Percentiles rank a stretch among this genome's conserved stretches.
These are phyloP conservation scores for Fusarium nodosum DNA, from an alignment of 2,329 filamentous ascomycete genomes.

Conservation along the genomic window DNA sequence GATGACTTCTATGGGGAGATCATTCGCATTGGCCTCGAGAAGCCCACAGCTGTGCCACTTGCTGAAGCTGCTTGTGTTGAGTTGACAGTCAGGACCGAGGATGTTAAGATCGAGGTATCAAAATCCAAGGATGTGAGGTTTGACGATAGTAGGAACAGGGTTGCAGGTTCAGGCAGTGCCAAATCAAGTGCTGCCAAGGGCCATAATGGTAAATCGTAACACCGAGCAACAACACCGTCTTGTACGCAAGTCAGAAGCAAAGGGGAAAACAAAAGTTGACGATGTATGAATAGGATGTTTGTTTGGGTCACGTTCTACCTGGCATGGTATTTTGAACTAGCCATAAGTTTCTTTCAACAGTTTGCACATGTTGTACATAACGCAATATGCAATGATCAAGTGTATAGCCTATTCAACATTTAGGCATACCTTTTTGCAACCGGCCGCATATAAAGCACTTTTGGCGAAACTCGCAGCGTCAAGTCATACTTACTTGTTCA, in stretches of 20 bases:
- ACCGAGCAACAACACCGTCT: background rate
- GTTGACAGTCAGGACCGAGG: slow-evolving; percentile 51
- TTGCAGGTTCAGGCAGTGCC: slow-evolving; percentile 4
- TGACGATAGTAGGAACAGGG: slow-evolving; percentile 29
- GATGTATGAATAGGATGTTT: slow-evolving; percentile 4
- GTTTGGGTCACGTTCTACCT: background rate
- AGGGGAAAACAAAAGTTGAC: background rate
- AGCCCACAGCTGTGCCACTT: slow-evolving; percentile 79
- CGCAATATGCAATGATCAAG: slow-evolving; percentile 10
- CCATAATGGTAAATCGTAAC: slow-evolving; percentile 11
- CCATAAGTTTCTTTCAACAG: slow-evolving; percentile 2
- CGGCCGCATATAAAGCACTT: background rate
- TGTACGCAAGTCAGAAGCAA: background rate
- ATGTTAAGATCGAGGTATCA: slow-evolving; percentile 39
- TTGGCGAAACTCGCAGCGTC: background rate
- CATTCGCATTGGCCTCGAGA: slow-evolving; percentile 74
- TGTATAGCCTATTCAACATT: background rate
- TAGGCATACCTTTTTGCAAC: slow-evolving; percentile 2
- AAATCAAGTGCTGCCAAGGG: background rate
- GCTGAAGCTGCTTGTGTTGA: slow-evolving; percentile 80
- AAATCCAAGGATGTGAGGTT: slow-evolving; percentile 23
- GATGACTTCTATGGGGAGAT: slow-evolving; percentile 57
- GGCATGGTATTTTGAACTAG: slow-evolving; percentile 2
- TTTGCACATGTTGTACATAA: slow-evolving; percentile 12
- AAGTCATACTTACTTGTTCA: slow-evolving; percentile 13